Evolutionary conservation across 495 filamentous ascomycete genomes (phyloP).

Genomic region (Choiromyces venosus): DNA sequence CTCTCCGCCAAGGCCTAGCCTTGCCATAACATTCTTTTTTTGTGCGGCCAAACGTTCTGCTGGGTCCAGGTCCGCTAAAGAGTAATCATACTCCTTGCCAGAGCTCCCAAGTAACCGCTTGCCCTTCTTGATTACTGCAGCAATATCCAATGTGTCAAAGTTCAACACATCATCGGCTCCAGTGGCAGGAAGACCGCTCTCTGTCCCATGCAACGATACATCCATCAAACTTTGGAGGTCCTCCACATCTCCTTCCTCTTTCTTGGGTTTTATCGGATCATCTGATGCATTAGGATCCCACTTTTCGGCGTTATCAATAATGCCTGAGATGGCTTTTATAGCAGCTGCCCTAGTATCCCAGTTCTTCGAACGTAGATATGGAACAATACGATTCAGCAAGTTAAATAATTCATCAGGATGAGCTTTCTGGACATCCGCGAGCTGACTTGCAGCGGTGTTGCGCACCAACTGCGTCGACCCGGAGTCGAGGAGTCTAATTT

Average conservation of each 20-base stretch:
- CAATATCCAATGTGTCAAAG: conserved; percentile 69
- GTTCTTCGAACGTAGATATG: conserved; percentile 83
- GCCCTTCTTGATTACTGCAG: conserved; percentile 71
- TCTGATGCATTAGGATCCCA: conserved; percentile 82
- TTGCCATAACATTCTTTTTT: conserved; percentile 76
- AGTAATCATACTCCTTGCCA: conserved; percentile 75
- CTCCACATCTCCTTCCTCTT: conserved; percentile 43
- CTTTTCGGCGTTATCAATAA: conserved; percentile 76
- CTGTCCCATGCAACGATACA: conserved; percentile 37
- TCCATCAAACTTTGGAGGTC: conserved; percentile 2
- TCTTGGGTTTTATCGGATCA: conserved; percentile 48
- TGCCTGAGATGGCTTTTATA: conserved; percentile 85
- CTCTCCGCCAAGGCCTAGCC: conserved; percentile 76
- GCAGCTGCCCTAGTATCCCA: conserved; percentile 93
- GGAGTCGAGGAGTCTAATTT: conserved; percentile 77
- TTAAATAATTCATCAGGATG: conserved; percentile 98
- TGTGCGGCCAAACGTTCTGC: conserved; percentile 72
- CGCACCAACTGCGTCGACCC: conserved; percentile 91
- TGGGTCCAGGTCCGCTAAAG: conserved; percentile 73
- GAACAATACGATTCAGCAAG: conserved; percentile 87
- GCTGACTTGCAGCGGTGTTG: conserved; percentile 91
- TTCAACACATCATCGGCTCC: conserved; percentile 57
- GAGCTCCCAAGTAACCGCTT: conserved; percentile 76
- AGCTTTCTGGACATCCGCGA: conserved; percentile 93
- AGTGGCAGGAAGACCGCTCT: conserved; percentile 40